Evolutionary conservation across 2,329 filamentous ascomycete genomes (phyloP).

Genomic region (Aspergillus melleus): DNA sequence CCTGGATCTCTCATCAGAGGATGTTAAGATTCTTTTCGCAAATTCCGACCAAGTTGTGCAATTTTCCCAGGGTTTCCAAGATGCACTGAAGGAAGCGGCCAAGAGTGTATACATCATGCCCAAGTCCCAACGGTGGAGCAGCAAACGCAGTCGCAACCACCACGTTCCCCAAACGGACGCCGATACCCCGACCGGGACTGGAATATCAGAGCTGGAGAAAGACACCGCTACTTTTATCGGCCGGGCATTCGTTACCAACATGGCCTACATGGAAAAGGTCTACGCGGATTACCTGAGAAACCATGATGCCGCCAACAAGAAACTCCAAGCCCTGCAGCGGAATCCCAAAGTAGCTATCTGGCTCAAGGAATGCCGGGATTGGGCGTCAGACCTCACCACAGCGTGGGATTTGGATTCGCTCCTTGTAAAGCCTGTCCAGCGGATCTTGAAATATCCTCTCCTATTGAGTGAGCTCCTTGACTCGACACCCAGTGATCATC

Average conservation of each 20-base stretch:
- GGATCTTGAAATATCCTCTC: slow-evolving; percentile 90
- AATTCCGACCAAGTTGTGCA: slow-evolving; percentile 88
- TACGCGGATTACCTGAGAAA: slow-evolving; percentile 67
- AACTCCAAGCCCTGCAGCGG: slow-evolving; percentile 50
- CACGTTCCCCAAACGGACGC: slow-evolving; percentile 30
- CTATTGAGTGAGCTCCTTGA: slow-evolving; percentile 78
- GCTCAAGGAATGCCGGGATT: slow-evolving; percentile 89
- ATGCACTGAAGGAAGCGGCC: slow-evolving; percentile 76
- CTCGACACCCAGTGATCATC: slow-evolving; percentile 77
- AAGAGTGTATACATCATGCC: slow-evolving; percentile 74
- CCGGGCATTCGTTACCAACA: slow-evolving; percentile 56
- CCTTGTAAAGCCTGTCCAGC: slow-evolving; percentile 95
- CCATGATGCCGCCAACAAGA: slow-evolving; percentile 63
- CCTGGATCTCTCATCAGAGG: slow-evolving; percentile 75
- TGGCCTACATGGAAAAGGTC: slow-evolving; percentile 62
- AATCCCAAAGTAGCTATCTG: slow-evolving; percentile 70
- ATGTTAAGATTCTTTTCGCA: slow-evolving; percentile 86
- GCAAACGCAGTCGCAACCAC: slow-evolving; percentile 51
- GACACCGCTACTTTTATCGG: slow-evolving; percentile 61
- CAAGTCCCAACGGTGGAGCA: slow-evolving; percentile 54
- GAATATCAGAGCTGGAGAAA: slow-evolving; percentile 52
- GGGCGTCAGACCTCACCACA: slow-evolving; percentile 85
- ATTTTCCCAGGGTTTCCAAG: slow-evolving; percentile 79
- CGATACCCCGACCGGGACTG: slow-evolving; percentile 26
- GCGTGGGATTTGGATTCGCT: slow-evolving; percentile 95